These are phyloP conservation scores for Priceomyces haplophilus DNA, from an alignment of 805 yeast species.

Conservation along the genomic window DNA sequence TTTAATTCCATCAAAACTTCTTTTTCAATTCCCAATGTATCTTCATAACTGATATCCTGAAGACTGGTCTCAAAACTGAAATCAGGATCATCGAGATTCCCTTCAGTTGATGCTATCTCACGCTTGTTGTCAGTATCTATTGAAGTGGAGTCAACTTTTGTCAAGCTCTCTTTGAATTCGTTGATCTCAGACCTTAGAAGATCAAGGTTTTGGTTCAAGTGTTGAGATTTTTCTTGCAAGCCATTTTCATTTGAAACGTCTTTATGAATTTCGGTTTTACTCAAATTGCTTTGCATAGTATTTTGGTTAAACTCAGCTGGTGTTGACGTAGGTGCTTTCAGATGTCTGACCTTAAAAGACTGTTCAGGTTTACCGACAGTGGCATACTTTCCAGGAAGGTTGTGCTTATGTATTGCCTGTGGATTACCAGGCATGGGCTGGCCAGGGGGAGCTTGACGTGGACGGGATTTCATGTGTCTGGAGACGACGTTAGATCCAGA, in stretches of 20 bases:
- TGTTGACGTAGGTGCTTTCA: background rate
- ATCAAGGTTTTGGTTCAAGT: constrained; percentile 41
- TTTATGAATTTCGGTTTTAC: constrained; percentile 9
- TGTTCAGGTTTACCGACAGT: background rate
- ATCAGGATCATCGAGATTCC: constrained; percentile 17
- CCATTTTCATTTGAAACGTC: background rate
- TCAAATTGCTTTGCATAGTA: background rate
- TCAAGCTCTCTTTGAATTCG: constrained; percentile 43
- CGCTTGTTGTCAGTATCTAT: background rate
- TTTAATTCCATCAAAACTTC: constrained; percentile 25
- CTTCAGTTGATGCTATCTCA: background rate
- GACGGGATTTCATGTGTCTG: constrained; percentile 3
- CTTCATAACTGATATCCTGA: constrained; percentile 40
- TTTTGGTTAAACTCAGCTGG: background rate
- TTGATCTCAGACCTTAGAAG: constrained; percentile 41
- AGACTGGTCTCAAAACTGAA: constrained; percentile 39
- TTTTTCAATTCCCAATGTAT: constrained; percentile 33
- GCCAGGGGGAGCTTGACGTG: constrained; percentile 5
- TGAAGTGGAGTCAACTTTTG: constrained; percentile 18
- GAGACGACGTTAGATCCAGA: background rate
- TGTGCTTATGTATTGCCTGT: background rate
- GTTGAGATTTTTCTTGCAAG: constrained; percentile 23
- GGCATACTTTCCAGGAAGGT: background rate
- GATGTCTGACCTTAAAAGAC: background rate
- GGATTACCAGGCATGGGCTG: constrained; percentile 1